Conservation (phyloP, 768 basidiomycete genomes). For the Erythrobasidium yunnanense region DNA sequence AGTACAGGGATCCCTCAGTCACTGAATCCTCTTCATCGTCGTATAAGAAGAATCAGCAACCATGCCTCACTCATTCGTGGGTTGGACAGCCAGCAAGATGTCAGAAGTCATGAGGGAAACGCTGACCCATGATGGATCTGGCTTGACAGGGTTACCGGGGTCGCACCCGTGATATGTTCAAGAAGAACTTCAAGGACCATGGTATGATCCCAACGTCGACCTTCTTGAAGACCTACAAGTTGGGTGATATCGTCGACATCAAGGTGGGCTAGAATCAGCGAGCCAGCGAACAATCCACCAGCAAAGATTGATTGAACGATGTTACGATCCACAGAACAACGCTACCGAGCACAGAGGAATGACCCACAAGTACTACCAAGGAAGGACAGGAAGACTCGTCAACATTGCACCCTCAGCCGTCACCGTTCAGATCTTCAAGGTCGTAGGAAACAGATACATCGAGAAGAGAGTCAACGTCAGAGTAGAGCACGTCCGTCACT, state of each 20-base stretch:
- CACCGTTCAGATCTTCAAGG: slow-evolving; percentile 94
- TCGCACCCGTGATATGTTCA: slow-evolving; percentile 72
- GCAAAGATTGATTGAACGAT: slow-evolving; percentile 79
- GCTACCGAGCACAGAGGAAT: slow-evolving; percentile 47
- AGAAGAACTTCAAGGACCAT: slow-evolving; percentile 94
- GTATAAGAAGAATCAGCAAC: slow-evolving; percentile 39
- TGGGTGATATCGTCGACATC: slow-evolving; percentile 99
- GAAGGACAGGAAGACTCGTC: slow-evolving; percentile 96
- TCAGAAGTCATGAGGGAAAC: not conserved
- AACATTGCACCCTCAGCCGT: slow-evolving; percentile 92
- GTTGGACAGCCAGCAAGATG: slow-evolving; percentile 39
- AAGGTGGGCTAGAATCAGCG: slow-evolving; percentile 96
- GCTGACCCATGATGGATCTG: not conserved
- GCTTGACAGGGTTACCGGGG: not conserved
- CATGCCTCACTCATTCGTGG: slow-evolving; percentile 99
- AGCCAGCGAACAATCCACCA: slow-evolving; percentile 99
- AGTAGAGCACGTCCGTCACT: slow-evolving; percentile 84
- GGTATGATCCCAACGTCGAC: slow-evolving; percentile 84
- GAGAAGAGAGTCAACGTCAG: slow-evolving; percentile 99
- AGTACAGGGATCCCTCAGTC: no score
- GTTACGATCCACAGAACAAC: not conserved
- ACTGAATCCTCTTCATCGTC: no score
- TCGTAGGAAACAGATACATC: slow-evolving; percentile 96
- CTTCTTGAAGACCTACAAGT: slow-evolving; percentile 79
- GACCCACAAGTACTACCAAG: slow-evolving; percentile 43